These are phyloP conservation scores for Dipteronia sinensis DNA, from an alignment of 345 rosid species.

Conservation along the genomic window DNA sequence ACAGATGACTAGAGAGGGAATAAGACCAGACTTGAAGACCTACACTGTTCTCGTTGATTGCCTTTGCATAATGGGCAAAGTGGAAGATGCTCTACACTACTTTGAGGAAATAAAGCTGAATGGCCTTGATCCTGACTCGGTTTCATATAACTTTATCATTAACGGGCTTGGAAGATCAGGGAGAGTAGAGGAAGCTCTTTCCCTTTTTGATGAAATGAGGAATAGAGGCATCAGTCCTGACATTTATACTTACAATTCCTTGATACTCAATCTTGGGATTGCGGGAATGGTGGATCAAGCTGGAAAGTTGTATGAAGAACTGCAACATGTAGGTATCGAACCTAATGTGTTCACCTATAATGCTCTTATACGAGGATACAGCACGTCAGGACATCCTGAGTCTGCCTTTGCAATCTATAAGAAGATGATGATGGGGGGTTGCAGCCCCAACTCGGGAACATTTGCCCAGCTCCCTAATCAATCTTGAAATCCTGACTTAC, in stretches of 20 bases:
- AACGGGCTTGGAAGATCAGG: constrained; percentile 72
- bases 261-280: constrained; percentile 67
- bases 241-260: constrained; percentile 80
- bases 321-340: constrained; percentile 63
- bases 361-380: constrained; percentile 78
- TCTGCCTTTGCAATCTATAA: constrained; percentile 75
- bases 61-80: constrained; percentile 65
- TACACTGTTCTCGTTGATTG: constrained; percentile 78
- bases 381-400: constrained; percentile 64
- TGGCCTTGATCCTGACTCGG: constrained; percentile 64
- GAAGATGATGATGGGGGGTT: constrained; percentile 81
- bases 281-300: constrained; percentile 75
- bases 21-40: constrained; percentile 91
- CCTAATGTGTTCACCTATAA: constrained; percentile 87
- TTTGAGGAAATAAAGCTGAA: constrained; percentile 64
- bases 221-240: constrained; percentile 61
- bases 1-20: constrained; percentile 75
- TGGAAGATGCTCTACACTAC: constrained; percentile 72
- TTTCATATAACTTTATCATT: constrained; percentile 77
- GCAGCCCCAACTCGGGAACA: constrained; percentile 79
- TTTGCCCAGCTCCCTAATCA: constrained; percentile 85
- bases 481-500: constrained; percentile 13
- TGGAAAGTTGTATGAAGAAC: constrained; percentile 57
- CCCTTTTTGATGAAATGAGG: constrained; percentile 67
- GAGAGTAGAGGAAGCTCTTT: constrained; percentile 68